Base-by-base conservation (phyloP, 306 rosid genomes). In the Lupinus albus region DNA sequence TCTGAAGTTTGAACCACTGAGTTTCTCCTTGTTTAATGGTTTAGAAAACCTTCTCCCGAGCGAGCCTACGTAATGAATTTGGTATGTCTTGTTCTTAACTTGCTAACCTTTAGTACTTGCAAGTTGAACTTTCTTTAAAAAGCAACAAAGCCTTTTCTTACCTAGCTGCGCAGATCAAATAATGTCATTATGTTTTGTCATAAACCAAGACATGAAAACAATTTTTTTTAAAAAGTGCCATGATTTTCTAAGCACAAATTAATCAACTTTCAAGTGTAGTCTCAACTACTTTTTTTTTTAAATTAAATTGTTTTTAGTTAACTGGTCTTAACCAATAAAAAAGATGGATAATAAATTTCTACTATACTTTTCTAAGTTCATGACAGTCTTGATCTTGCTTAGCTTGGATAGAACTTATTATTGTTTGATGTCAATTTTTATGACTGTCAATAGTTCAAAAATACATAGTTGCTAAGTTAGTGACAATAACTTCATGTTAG, bases 11-110 rank as follows among this genome's bases (percentile, higher is more conserved):
- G 47, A 38, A 53, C 48, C 59, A 36, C 33, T 16, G 2, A 3
- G 52, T 59, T 72, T 72, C 42, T 61, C 21, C 15, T 67, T 60
- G 16, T 46, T 17, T 14, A 49, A 41, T 16, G 20, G n/a, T n/a
- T n/a, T n/a, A n/a, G 44, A 63, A 36, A 61, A 61, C 8, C 41
- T 36, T 71, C 28, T 25, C 30, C 20, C 51, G n/a, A 4, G 2
- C 11, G 32, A 61, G 54, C 20, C 53, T 44, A 20, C 6, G 12
- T 6, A 38, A 42, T 62, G 20, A 62, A 42, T 9, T 21, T 21
- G 0, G 30, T 25, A 25, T 25, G 4, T 25, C 30, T 1, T 25
- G 30, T 3, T 25, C 30, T 25, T 25, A 25, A 2, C 30, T 4
- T 3, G 30, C 30, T 25, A 25, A 25, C 30, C 30, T 25, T 25